Evolutionary conservation across 1,139 yeast genomes (phyloP).

Genomic region (Lodderomyces margitis): DNA sequence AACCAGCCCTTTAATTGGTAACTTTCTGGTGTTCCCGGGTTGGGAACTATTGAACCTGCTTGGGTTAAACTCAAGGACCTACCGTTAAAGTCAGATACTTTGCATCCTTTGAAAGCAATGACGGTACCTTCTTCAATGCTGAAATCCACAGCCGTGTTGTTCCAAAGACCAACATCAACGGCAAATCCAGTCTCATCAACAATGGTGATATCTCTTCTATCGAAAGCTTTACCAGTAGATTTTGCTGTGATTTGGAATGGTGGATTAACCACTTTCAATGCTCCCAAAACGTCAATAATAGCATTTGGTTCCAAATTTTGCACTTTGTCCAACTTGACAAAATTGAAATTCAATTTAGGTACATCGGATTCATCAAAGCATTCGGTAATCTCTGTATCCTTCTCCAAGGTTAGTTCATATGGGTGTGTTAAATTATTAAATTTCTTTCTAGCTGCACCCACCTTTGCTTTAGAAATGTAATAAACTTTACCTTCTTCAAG

Average conservation of each 20-base stretch:
- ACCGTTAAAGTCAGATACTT: constrained; percentile 87
- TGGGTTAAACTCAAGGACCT: constrained; percentile 79
- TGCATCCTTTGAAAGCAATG: constrained; percentile 88
- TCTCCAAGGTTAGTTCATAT: constrained; percentile 80
- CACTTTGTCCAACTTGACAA: constrained; percentile 66
- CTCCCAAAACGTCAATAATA: constrained; percentile 83
- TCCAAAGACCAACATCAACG: constrained; percentile 86
- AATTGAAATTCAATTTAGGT: constrained; percentile 77
- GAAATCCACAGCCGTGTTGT: constrained; percentile 78
- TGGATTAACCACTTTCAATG: constrained; percentile 73
- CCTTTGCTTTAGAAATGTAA: constrained; percentile 76
- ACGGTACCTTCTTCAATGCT: constrained; percentile 74
- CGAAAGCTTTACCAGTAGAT: constrained; percentile 84
- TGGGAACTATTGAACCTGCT: constrained; percentile 69
- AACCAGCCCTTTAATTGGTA: constrained; percentile 93
- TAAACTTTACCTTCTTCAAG: constrained; percentile 90
- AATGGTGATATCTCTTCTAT: constrained; percentile 81
- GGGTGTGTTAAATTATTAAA: constrained; percentile 84
- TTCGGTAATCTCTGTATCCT: constrained; percentile 73
- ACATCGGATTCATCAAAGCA: constrained; percentile 61
- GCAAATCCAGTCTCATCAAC: constrained; percentile 85
- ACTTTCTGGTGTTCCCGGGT: constrained; percentile 90
- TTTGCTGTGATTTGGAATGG: constrained; percentile 84
- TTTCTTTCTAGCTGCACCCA: constrained; percentile 81
- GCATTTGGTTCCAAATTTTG: constrained; percentile 69